phyloP scores from a whole-genome alignment of 441 rosid genomes.

The Gossypium davidsonii region DNA sequence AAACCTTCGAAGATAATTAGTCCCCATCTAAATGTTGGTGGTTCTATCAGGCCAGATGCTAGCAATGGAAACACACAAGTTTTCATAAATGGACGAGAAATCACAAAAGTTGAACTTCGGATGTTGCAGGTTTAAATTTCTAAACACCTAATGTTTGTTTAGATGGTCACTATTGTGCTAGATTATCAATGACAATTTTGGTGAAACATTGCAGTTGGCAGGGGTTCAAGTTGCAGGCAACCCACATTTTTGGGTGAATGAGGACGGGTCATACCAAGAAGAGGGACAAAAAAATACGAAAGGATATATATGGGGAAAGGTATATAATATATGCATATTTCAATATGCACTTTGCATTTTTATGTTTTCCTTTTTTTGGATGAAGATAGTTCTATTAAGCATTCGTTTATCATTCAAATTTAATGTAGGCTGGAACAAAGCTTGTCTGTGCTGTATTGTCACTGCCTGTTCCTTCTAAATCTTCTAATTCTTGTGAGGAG shows the following conservation, averaged over 20 bases:
- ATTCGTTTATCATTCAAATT: constrained; percentile 11
- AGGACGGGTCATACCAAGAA: constrained; percentile 85
- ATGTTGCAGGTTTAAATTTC: constrained; percentile 71
- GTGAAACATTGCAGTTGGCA: constrained; percentile 56
- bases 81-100: constrained; percentile 76
- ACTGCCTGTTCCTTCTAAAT: constrained; percentile 72
- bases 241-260: constrained; percentile 92
- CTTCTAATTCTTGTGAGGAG: constrained; percentile 46
- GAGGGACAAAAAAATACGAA: constrained; percentile 89
- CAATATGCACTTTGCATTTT: background rate
- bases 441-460: constrained; percentile 69
- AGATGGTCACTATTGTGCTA: constrained; percentile 14
- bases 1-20: constrained; percentile 81
- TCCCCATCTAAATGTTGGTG: constrained; percentile 70
- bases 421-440: constrained; percentile 69
- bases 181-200: constrained; percentile 14
- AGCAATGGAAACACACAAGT: constrained; percentile 90
- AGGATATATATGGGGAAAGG: constrained; percentile 94
- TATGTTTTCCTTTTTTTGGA: background rate
- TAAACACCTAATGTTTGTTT: background rate
- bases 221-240: constrained; percentile 96
- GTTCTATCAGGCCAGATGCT: constrained; percentile 46
- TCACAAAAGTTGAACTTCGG: constrained; percentile 77
- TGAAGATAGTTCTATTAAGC: constrained; percentile 4
- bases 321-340: constrained; percentile 22